Evolutionary conservation across 2,329 filamentous ascomycete genomes (phyloP), one percentile per base, ranked within the genome.

Genomic region (Colletotrichum lupini): DNA sequence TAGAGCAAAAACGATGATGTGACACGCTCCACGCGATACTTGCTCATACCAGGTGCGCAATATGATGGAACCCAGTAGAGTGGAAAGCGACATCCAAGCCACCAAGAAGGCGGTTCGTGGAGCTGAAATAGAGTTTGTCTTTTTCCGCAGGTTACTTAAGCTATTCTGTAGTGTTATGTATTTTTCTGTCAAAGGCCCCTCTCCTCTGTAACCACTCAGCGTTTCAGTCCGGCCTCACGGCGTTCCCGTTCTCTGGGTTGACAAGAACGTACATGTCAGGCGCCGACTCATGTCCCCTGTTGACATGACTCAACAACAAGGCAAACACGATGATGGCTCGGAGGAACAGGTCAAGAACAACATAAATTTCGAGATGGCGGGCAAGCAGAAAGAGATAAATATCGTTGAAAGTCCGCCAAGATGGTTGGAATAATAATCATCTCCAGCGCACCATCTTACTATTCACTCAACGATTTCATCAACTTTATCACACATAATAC

Each of bases 191-290:
- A n/a, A n/a, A 42, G 16, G 69, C 35, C 64, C 64, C 57, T 68
- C 58, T 8, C 3, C 57, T 52, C 64, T 63, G 69, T 58, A 32
- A 68, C 69, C 28, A 12, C 8, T 63, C 37, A 30, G 37, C 58
- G 69, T 68, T 68, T 72, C 69, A 72, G 52, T n/a, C 12, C 26
- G 6, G 46, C 32, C 14, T 61, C 56, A 42, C 62, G 56, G 32
- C 49, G 26, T 61, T n/a, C 49, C 63, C 46, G 63, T 42, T 37
- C 30, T 28, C n/a, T 56, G 49, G 37, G 14, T 56, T 30, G 6
- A 32, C 24, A 28, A 56, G 12, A 53, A 11, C 8, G 24, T 22
- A 24, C 59, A 30, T 64, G 24, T 60, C 32, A 14, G 6, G 11
- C 14, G 32, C 9, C 46, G 46, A 60, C 57, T 62, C 64, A 58